Evolutionary conservation across 345 rosid species (phyloP).

Genomic region (Bruguiera parviflora): DNA sequence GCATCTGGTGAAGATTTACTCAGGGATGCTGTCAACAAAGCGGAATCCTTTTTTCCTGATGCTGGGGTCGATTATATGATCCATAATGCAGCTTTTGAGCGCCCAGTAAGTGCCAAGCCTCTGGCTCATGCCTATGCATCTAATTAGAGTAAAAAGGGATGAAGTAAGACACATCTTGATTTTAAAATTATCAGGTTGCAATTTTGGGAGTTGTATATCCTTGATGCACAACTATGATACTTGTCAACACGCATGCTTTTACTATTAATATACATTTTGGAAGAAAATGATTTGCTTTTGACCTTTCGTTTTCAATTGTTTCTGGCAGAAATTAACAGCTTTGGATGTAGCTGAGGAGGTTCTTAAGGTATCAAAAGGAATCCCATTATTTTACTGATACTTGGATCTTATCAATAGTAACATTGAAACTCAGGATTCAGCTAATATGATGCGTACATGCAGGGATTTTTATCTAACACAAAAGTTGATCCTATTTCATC

Average conservation of each 20-base stretch:
- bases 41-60: constrained; percentile 60
- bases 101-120: constrained; percentile 59
- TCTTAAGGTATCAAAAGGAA: constrained; percentile 52
- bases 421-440: neutral
- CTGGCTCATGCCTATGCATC: neutral
- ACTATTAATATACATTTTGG: neutral
- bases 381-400: neutral
- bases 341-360: constrained; percentile 67
- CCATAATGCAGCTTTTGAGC: constrained; percentile 93
- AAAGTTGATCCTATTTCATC: neutral
- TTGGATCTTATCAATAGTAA: neutral
- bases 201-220: too few species aligned
- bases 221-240: neutral
- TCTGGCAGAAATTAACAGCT: constrained; percentile 72
- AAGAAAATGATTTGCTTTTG: neutral
- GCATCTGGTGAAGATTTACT: constrained; percentile 72
- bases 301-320: neutral
- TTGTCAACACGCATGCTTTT: neutral
- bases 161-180: too few species aligned
- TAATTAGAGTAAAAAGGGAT: too few species aligned
- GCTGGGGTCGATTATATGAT: constrained; percentile 78
- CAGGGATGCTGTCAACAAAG: constrained; percentile 64
- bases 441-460: neutral
- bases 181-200: too few species aligned
- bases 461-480: neutral